Percentiles rank a stretch among this genome's conserved stretches.
Evolutionary conservation across 176 grass and related monocot species (phyloP).

Genomic region (Cenchrus fungigraminus): DNA sequence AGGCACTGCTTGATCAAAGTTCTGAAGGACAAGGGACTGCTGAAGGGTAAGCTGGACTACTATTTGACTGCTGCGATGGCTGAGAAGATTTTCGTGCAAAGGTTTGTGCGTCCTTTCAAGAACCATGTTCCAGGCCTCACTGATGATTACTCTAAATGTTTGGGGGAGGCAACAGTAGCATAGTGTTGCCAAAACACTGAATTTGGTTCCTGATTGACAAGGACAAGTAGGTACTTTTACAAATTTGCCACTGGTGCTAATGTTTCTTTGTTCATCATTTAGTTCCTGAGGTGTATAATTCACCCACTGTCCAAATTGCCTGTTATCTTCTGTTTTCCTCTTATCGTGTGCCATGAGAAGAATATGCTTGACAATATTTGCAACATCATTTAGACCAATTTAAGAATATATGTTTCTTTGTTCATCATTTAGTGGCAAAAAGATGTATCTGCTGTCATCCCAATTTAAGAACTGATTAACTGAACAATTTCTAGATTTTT

Average conservation of each 20-base stretch:
- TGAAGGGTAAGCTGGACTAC: slow-evolving; percentile 27
- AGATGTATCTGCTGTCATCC: too few species aligned
- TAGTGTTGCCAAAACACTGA: not conserved
- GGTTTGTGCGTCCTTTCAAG: slow-evolving; percentile 42
- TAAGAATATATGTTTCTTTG: not conserved
- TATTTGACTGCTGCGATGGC: not conserved
- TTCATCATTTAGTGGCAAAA: too few species aligned
- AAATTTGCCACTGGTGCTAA: not conserved
- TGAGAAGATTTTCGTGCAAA: slow-evolving; percentile 47
- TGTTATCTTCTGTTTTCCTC: not conserved
- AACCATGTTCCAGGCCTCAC: slow-evolving; percentile 26
- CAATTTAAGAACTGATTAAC: too few species aligned
- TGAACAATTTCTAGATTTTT: too few species aligned
- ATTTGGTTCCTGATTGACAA: not conserved
- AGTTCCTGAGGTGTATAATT: not conserved
- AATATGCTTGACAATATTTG: not conserved
- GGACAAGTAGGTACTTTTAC: not conserved
- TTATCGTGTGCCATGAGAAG: not conserved
- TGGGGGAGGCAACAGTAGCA: not conserved
- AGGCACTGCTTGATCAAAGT: slow-evolving; percentile 42
- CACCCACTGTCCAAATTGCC: not conserved
- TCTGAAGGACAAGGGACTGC: slow-evolving; percentile 39
- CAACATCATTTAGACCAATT: too few species aligned
- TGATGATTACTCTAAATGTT: slow-evolving; percentile 18
- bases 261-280: not conserved